Conservation (phyloP, 2,329 filamentous ascomycete species). For the Penicillium vulpinum region DNA sequence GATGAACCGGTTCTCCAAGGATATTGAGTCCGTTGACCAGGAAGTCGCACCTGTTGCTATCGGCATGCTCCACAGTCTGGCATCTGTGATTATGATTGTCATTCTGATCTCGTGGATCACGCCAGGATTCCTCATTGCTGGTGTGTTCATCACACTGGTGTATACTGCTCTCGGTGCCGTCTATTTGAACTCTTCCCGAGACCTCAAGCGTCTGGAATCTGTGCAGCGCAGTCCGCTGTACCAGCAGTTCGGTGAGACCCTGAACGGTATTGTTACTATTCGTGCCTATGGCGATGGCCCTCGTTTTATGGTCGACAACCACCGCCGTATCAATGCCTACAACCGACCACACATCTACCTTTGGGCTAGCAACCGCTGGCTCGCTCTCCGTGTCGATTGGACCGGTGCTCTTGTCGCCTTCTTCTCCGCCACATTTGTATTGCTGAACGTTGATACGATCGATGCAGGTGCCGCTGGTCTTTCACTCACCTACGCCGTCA, state of each 20-base stretch:
- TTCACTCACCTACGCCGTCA: conserved; percentile 92
- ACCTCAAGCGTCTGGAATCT: conserved; percentile 92
- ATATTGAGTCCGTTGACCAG: conserved; percentile 91
- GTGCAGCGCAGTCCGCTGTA: conserved; percentile 92
- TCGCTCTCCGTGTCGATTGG: conserved; percentile 86
- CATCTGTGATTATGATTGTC: conserved; percentile 78
- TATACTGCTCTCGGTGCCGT: conserved; percentile 83
- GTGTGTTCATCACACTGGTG: conserved; percentile 75
- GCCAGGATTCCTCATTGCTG: conserved; percentile 85
- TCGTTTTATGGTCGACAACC: conserved; percentile 89
- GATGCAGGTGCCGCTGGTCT: conserved; percentile 91
- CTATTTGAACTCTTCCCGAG: conserved; percentile 89
- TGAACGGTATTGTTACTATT: conserved; percentile 93
- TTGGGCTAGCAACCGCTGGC: conserved; percentile 96
- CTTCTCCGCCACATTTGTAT: conserved; percentile 88
- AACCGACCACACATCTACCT: conserved; percentile 92
- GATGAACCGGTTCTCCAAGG: conserved; percentile 98
- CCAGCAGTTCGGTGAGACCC: conserved; percentile 95
- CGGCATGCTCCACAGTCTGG: conserved; percentile 65
- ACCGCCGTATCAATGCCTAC: conserved; percentile 83
- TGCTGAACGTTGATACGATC: conserved; percentile 76
- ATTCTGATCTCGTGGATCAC: conserved; percentile 85
- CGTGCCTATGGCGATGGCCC: conserved; percentile 93
- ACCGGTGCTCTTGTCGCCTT: conserved; percentile 90
- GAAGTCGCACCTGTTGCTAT: conserved; percentile 93